Conservation (phyloP, 768 basidiomycete species). For the Paxillus ammoniavirescens region DNA sequence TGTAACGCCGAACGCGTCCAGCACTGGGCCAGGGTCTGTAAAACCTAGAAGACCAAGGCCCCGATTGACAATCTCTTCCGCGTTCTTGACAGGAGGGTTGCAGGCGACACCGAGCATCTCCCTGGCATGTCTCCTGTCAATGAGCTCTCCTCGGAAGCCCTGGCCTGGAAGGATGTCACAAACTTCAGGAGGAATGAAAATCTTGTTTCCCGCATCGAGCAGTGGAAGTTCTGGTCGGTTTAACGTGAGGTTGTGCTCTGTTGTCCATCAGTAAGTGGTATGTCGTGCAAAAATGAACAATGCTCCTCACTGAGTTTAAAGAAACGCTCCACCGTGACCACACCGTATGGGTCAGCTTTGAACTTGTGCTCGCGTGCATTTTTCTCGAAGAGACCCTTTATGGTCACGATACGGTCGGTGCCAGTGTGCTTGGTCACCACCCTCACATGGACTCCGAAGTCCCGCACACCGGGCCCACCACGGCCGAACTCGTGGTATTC, state of each 20-base stretch:
- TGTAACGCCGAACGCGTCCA: constrained; percentile 38
- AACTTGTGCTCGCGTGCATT: constrained; percentile 38
- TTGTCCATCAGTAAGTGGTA: not conserved
- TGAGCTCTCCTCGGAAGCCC: constrained; percentile 40
- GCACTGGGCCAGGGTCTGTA: constrained; percentile 18
- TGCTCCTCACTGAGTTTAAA: not conserved
- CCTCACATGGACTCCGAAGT: constrained; percentile 59
- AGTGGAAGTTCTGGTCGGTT: constrained; percentile 36
- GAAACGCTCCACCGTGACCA: constrained; percentile 19
- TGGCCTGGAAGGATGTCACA: constrained; percentile 40
- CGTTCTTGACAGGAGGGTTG: constrained; percentile 41
- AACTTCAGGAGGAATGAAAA: constrained; percentile 40
- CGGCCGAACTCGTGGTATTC: constrained; percentile 8
- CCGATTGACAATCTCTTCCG: constrained; percentile 31
- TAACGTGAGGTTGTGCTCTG: constrained; percentile 38
- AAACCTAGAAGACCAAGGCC: constrained; percentile 41
- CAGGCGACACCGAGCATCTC: constrained; percentile 42
- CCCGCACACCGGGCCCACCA: not conserved
- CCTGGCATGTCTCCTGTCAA: constrained; percentile 38
- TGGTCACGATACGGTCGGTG: constrained; percentile 62
- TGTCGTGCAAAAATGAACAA: not conserved
- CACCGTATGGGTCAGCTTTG: constrained; percentile 31
- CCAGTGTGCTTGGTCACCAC: constrained; percentile 51
- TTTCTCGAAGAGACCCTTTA: constrained; percentile 47
- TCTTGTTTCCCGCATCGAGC: constrained; percentile 37